phyloP scores from a whole-genome alignment of 768 basidiomycete species.

The Agrocybe praecox region DNA sequence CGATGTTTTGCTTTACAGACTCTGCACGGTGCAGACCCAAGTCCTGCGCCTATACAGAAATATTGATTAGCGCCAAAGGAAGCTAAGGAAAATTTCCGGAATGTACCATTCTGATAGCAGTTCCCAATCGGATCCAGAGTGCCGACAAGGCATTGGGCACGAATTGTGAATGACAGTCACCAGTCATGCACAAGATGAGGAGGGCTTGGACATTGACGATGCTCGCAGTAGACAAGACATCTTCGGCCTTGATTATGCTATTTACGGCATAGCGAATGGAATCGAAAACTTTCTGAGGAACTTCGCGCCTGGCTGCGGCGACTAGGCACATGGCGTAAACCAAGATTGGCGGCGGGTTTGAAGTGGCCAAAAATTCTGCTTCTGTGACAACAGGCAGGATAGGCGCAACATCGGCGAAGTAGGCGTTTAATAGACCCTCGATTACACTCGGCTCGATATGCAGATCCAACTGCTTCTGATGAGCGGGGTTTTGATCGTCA shows the following conservation, averaged over 20 bases:
- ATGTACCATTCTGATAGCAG: constrained; percentile 89
- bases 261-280: constrained; percentile 88
- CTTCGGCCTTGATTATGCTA: constrained; percentile 83
- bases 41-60: constrained; percentile 79
- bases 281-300: constrained; percentile 87
- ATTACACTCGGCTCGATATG: constrained; percentile 78
- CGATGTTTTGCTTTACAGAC: constrained; percentile 80
- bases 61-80: constrained; percentile 4
- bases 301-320: constrained; percentile 82
- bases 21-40: constrained; percentile 94
- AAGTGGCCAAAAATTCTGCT: constrained; percentile 80
- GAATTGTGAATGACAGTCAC: constrained; percentile 89
- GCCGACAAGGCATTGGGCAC: constrained; percentile 86
- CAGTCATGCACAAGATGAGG: constrained; percentile 84
- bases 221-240: constrained; percentile 85
- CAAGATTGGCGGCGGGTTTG: constrained; percentile 77
- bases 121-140: constrained; percentile 83
- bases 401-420: constrained; percentile 89
- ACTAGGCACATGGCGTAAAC: constrained; percentile 95
- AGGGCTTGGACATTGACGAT: constrained; percentile 88
- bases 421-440: constrained; percentile 85
- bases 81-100: background rate
- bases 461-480: constrained; percentile 68
- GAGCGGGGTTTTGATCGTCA: constrained; percentile 55
- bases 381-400: constrained; percentile 87